Evolutionary conservation across 2,329 filamentous ascomycete species (phyloP).

Genomic region (Scopulariopsis brevicaulis): DNA sequence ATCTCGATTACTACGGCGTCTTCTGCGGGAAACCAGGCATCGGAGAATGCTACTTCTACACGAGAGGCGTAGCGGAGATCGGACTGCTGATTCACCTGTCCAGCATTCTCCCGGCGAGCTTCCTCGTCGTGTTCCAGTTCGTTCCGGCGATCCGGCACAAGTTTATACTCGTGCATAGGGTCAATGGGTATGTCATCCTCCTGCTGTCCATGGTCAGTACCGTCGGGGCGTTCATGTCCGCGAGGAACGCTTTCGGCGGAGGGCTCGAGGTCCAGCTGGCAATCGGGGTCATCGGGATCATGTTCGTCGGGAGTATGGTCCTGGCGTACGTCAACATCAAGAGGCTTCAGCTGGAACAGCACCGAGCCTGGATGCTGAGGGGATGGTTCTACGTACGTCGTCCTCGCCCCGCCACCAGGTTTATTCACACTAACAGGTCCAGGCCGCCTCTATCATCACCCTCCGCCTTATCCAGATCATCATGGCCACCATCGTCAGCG

Average conservation of each 20-base stretch:
- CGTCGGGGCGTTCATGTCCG: constrained; percentile 39
- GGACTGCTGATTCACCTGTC: constrained; percentile 32
- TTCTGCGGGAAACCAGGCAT: constrained; percentile 16
- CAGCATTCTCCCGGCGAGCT: constrained; percentile 25
- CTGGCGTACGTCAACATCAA: constrained; percentile 45
- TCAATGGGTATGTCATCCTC: constrained; percentile 44
- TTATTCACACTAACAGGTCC: not conserved
- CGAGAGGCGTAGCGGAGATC: constrained; percentile 13
- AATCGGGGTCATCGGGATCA: constrained; percentile 28
- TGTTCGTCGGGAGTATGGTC: constrained; percentile 26
- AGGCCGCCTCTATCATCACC: constrained; percentile 40
- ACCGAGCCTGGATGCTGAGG: constrained; percentile 50
- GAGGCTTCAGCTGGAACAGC: constrained; percentile 46
- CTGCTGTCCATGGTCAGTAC: constrained; percentile 31
- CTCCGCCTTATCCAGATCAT: constrained; percentile 34
- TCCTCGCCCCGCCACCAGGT: not conserved
- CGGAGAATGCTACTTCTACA: constrained; percentile 30
- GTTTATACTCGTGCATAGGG: constrained; percentile 38
- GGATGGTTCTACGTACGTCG: constrained; percentile 31
- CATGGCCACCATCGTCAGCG: constrained; percentile 24
- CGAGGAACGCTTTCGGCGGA: constrained; percentile 38
- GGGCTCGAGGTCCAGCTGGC: constrained; percentile 30
- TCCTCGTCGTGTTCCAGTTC: constrained; percentile 34
- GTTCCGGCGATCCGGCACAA: constrained; percentile 32
- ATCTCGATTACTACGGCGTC: constrained; percentile 29